Percentiles rank a stretch among this genome's conserved stretches.
Conservation (phyloP, 2,329 filamentous ascomycete genomes). For the Alternaria dauci region DNA sequence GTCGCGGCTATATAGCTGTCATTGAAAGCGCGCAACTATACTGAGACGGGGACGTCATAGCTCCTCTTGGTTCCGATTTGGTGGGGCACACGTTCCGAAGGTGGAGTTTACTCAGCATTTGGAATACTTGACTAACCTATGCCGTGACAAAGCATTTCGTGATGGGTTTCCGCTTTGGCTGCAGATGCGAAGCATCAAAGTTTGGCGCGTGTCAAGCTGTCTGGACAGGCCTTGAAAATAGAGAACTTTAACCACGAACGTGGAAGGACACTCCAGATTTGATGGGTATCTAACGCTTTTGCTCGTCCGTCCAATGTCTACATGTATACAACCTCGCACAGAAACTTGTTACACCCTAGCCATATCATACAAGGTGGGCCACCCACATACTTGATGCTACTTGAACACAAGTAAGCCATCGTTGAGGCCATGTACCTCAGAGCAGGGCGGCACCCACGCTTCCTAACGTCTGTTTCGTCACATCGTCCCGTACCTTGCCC, state of each 20-base stretch:
- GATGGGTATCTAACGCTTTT: constrained; percentile 26
- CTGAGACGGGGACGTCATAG: constrained; percentile 31
- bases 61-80: constrained; percentile 16
- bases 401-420: neutral
- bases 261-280: neutral
- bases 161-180: constrained; percentile 1
- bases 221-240: too few relatives aligned
- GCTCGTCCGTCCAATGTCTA: neutral
- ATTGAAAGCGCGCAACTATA: constrained; percentile 26
- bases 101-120: constrained; percentile 41
- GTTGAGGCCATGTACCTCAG: constrained; percentile 15
- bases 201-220: neutral
- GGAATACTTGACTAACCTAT: constrained; percentile 37
- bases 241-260: neutral
- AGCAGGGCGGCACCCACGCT: constrained; percentile 42
- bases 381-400: neutral
- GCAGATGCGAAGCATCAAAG: neutral
- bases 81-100: constrained; percentile 19
- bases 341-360: neutral
- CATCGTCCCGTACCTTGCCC: constrained; percentile 57
- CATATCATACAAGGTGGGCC: neutral
- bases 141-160: constrained; percentile 8
- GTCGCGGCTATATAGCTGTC: constrained; percentile 32
- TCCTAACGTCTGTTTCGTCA: constrained; percentile 55
- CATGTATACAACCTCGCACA: neutral